phyloP scores from a whole-genome alignment of 2,329 filamentous ascomycete genomes.

The Capronia epimyces region DNA sequence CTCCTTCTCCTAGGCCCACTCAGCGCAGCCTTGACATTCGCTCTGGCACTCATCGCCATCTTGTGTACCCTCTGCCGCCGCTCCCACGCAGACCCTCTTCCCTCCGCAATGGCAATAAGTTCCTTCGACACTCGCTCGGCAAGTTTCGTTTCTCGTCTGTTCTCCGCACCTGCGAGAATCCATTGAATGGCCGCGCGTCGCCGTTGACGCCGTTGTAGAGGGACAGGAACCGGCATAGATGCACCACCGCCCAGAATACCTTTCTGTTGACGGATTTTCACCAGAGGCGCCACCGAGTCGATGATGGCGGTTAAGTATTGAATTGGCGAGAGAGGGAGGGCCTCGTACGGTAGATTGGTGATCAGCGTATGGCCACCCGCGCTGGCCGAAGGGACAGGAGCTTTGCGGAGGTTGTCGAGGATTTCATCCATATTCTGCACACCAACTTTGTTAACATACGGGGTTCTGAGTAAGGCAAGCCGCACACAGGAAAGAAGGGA shows the following conservation, averaged over 20 bases:
- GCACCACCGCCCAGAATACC: slow-evolving; percentile 82
- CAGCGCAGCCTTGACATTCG: slow-evolving; percentile 53
- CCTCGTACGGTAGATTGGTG: slow-evolving; percentile 67
- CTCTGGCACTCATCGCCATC: slow-evolving; percentile 68
- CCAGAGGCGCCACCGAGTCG: slow-evolving; percentile 84
- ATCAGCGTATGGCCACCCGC: slow-evolving; percentile 41
- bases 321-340: slow-evolving; percentile 83
- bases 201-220: slow-evolving; percentile 68
- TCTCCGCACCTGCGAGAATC: slow-evolving; percentile 80
- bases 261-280: slow-evolving; percentile 69
- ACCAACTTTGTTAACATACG: neutral
- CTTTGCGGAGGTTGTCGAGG: slow-evolving; percentile 76
- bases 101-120: slow-evolving; percentile 81
- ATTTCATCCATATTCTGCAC: slow-evolving; percentile 77
- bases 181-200: slow-evolving; percentile 75
- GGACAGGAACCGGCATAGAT: slow-evolving; percentile 74
- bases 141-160: slow-evolving; percentile 68
- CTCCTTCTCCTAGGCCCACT: slow-evolving; percentile 22
- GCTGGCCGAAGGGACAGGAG: slow-evolving; percentile 43
- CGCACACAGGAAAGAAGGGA: neutral
- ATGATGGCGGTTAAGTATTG: slow-evolving; percentile 85
- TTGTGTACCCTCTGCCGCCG: slow-evolving; percentile 73
- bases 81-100: slow-evolving; percentile 78
- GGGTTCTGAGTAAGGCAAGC: neutral
- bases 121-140: slow-evolving; percentile 77